Conservation (phyloP, 805 yeast genomes). For the Saccharomyces eubayanus region DNA sequence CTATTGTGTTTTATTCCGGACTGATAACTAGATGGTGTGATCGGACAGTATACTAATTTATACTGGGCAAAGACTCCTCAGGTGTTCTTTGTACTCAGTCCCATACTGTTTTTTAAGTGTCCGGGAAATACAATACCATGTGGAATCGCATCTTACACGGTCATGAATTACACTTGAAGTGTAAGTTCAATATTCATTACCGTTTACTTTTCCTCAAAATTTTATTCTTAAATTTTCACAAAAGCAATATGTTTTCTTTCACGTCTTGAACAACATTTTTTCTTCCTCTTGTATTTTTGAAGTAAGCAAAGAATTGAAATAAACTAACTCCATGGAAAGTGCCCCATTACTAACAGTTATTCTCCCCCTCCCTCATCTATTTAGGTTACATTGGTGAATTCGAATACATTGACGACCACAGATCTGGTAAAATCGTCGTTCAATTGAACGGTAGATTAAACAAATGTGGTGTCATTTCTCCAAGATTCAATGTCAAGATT, state of each 20-base stretch:
- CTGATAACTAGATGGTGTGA: constrained; percentile 98
- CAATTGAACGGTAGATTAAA: constrained; percentile 95
- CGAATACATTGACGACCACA: constrained; percentile 97
- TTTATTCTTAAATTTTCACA: not conserved
- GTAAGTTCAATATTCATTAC: constrained; percentile 27
- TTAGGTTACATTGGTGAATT: constrained; percentile 86
- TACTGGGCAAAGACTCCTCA: constrained; percentile 9
- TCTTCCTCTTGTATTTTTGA: not conserved
- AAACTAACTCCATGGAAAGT: not conserved
- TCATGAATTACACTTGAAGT: constrained; percentile 23
- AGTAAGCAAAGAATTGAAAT: not conserved
- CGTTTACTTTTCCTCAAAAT: constrained; percentile 69
- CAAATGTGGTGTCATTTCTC: constrained; percentile 98
- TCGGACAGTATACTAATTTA: constrained; percentile 38
- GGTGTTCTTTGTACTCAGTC: constrained; percentile 41
- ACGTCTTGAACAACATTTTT: not conserved
- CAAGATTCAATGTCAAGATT: constrained; percentile 95
- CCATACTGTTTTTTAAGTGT: constrained; percentile 95
- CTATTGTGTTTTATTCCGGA: constrained; percentile 48
- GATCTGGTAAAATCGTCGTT: constrained; percentile 94
- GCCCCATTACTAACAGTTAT: constrained; percentile 8
- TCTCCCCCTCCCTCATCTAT: not conserved
- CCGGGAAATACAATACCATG: constrained; percentile 62
- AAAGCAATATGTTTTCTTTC: not conserved
- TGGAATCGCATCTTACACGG: constrained; percentile 66